phyloP scores from a whole-genome alignment of 2,329 filamentous ascomycete genomes.

The Onygenales sp. region DNA sequence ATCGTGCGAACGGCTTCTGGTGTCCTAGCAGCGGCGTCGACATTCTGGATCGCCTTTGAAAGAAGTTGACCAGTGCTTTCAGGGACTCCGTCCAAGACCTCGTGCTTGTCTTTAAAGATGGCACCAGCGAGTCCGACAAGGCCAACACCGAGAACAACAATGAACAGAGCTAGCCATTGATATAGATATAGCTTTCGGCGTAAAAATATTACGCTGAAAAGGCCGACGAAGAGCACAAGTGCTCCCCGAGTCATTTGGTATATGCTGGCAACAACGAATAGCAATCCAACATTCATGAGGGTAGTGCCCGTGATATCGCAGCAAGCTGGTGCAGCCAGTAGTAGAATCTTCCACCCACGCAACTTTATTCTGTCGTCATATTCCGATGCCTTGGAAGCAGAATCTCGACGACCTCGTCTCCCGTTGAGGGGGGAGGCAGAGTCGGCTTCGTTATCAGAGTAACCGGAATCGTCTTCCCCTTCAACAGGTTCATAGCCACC shows the following conservation, averaged over 20 bases:
- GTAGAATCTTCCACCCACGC: slow-evolving; percentile 57
- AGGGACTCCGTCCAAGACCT: slow-evolving; percentile 19
- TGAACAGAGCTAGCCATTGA: slow-evolving; percentile 82
- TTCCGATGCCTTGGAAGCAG: slow-evolving; percentile 38
- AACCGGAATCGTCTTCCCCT: slow-evolving; percentile 35
- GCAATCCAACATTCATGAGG: slow-evolving; percentile 88
- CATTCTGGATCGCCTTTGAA: slow-evolving; percentile 34
- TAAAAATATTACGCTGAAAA: slow-evolving; percentile 90
- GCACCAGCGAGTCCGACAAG: slow-evolving; percentile 84
- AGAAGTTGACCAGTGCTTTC: slow-evolving; percentile 19
- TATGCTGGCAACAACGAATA: slow-evolving; percentile 91
- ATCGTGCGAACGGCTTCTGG: slow-evolving; percentile 59
- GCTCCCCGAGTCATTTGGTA: slow-evolving; percentile 98
- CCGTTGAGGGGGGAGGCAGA: slow-evolving; percentile 33
- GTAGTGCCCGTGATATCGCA: slow-evolving; percentile 95
- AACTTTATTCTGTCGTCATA: slow-evolving; percentile 53
- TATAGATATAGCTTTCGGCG: slow-evolving; percentile 70
- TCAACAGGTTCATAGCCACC: slow-evolving; percentile 59
- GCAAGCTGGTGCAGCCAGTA: slow-evolving; percentile 77
- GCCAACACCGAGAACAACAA: slow-evolving; percentile 81
- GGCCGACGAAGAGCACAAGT: slow-evolving; percentile 85
- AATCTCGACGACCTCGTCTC: slow-evolving; percentile 33
- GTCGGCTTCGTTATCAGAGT: slow-evolving; percentile 38
- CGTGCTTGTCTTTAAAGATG: slow-evolving; percentile 57
- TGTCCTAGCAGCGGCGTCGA: slow-evolving; percentile 34